phyloP scores from a whole-genome alignment of 2,329 filamentous ascomycete species.

The Apiospora saccharicola region DNA sequence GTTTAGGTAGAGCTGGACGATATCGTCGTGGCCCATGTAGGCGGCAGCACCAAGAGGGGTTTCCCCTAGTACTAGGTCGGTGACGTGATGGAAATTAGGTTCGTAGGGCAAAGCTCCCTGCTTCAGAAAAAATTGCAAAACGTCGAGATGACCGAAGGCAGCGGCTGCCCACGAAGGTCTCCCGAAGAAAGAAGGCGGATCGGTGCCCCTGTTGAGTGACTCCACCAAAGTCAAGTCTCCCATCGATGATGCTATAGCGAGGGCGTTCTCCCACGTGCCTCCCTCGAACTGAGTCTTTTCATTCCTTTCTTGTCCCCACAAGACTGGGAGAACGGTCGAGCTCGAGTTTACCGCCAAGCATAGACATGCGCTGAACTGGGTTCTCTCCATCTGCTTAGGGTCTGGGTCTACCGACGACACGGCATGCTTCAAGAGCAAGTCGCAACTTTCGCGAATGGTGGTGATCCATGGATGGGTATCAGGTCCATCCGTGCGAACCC shows the following conservation, averaged over 20 bases:
- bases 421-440: neutral
- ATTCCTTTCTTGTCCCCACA: neutral
- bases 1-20: neutral
- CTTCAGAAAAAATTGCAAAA: neutral
- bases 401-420: neutral
- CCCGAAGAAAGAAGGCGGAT: conserved; percentile 17
- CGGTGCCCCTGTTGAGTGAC: neutral
- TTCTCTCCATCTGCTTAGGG: neutral
- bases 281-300: neutral
- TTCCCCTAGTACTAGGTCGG: neutral
- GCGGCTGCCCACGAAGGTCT: conserved; percentile 15
- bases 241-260: conserved; percentile 18
- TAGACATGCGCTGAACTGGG: neutral
- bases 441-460: conserved; percentile 13
- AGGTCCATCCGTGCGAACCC: conserved; percentile 14
- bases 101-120: conserved; percentile 8
- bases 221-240: neutral
- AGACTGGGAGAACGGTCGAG: conserved; percentile 3
- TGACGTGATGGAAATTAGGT: neutral
- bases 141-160: neutral
- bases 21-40: conserved; percentile 6
- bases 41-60: neutral
- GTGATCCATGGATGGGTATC: neutral
- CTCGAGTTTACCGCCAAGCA: conserved; percentile 1
- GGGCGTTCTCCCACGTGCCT: conserved; percentile 5